A percentile compares a stretch with the other conserved stretches of the same genome.
Conservation (phyloP, 2,329 filamentous ascomycete genomes). For the Pseudogymnoascus sp. region DNA sequence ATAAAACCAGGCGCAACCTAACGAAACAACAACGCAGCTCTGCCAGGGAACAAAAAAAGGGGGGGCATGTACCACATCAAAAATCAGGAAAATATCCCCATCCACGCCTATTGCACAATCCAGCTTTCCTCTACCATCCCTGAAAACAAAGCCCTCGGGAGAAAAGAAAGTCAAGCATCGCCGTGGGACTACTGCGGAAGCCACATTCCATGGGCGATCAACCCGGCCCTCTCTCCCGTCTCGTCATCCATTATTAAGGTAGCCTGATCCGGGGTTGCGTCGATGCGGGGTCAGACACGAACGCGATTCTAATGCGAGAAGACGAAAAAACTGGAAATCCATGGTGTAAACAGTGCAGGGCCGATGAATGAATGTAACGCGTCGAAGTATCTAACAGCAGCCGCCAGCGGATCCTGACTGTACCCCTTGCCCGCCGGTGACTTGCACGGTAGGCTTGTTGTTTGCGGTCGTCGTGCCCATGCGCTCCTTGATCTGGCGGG, state of each 20-base stretch:
- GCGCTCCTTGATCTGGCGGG: constrained; percentile 98
- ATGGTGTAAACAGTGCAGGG: background rate
- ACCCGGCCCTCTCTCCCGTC: background rate
- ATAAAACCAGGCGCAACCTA: constrained; percentile 6
- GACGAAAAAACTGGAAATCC: constrained; percentile 6
- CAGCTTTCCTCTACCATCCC: constrained; percentile 1
- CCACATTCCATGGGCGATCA: background rate
- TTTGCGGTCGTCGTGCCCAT: constrained; percentile 94
- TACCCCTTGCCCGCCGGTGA: constrained; percentile 89
- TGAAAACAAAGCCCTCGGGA: constrained; percentile 3
- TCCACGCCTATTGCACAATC: constrained; percentile 8
- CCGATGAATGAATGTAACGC: background rate
- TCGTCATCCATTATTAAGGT: constrained; percentile 8
- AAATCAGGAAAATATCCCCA: constrained; percentile 6
- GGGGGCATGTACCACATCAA: constrained; percentile 5
- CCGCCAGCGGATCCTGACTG: constrained; percentile 76
- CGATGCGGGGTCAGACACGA: constrained; percentile 3
- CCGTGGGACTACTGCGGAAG: background rate
- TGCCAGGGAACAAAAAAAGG: constrained; percentile 1
- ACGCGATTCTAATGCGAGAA: constrained; percentile 7
- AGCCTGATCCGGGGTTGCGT: constrained; percentile 5
- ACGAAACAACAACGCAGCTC: constrained; percentile 2
- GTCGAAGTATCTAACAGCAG: constrained; percentile 65
- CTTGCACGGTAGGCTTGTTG: constrained; percentile 97
- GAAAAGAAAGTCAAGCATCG: constrained; percentile 5